A percentile compares a stretch with the other conserved stretches of the same genome.
phyloP scores from a whole-genome alignment of 2,329 filamentous ascomycete species.

The Claviceps quebecensis region DNA sequence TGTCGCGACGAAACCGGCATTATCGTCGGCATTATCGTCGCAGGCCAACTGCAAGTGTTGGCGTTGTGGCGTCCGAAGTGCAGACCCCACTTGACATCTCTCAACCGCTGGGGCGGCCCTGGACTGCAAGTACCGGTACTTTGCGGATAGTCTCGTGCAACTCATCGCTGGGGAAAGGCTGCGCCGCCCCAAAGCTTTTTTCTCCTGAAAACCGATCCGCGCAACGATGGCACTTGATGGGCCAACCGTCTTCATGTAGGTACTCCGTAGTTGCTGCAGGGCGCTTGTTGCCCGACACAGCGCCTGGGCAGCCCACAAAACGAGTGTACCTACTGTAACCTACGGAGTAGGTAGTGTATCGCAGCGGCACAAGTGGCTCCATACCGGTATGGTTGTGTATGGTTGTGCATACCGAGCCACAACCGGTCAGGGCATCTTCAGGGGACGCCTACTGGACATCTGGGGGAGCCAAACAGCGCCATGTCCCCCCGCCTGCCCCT shows the following conservation, averaged over 20 bases:
- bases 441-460: no score
- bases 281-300: neutral
- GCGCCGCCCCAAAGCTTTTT: constrained; percentile 10
- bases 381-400: no score
- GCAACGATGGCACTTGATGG: neutral
- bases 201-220: neutral
- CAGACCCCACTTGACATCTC: constrained; percentile 4
- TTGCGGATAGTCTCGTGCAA: neutral
- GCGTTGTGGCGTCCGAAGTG: neutral
- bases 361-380: no score
- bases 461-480: no score
- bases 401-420: no score
- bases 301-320: neutral
- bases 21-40: no score
- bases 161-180: constrained; percentile 3
- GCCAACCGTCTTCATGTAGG: neutral
- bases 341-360: no score
- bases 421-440: no score
- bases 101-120: constrained; percentile 7
- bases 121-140: constrained; percentile 5
- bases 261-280: neutral
- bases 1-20: no score
- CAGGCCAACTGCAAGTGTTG: no score
- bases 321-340: no score
- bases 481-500: neutral